phyloP scores from a whole-genome alignment of 805 yeast species.

The Teunomyces barrocoloradensis region DNA sequence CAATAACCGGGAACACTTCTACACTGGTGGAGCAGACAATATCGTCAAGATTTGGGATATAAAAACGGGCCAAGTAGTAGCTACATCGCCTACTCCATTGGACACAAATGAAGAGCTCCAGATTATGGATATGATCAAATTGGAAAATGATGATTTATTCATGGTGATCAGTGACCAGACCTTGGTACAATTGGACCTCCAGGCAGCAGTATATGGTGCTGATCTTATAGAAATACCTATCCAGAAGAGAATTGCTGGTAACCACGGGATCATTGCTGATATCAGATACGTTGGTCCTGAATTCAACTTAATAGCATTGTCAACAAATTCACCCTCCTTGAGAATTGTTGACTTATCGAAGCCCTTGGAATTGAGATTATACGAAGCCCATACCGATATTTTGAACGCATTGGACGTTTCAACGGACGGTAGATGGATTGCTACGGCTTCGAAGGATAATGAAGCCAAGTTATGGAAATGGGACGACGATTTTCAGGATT shows the following conservation, averaged over 20 bases:
- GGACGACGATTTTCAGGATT: slow-evolving; percentile 39
- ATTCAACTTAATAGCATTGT: slow-evolving; percentile 63
- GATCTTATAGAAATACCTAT: slow-evolving; percentile 35
- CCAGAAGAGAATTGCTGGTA: slow-evolving; percentile 71
- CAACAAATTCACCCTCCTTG: slow-evolving; percentile 90
- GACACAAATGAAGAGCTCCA: slow-evolving; percentile 70
- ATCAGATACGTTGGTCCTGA: slow-evolving; percentile 72
- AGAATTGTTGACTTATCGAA: slow-evolving; percentile 65
- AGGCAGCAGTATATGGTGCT: slow-evolving; percentile 7
- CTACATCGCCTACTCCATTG: slow-evolving; percentile 46
- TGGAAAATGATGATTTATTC: slow-evolving; percentile 37
- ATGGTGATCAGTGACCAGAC: slow-evolving; percentile 84
- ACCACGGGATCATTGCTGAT: slow-evolving; percentile 94
- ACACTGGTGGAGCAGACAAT: slow-evolving; percentile 78
- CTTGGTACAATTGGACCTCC: slow-evolving; percentile 46
- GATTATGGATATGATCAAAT: slow-evolving; percentile 55
- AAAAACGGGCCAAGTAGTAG: slow-evolving; percentile 45
- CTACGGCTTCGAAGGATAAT: slow-evolving; percentile 87
- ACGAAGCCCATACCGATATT: slow-evolving; percentile 83
- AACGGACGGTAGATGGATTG: slow-evolving; percentile 82
- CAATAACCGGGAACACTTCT: slow-evolving; percentile 38
- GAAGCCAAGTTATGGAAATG: slow-evolving; percentile 82
- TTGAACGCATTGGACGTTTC: slow-evolving; percentile 78
- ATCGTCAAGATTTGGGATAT: slow-evolving; percentile 64
- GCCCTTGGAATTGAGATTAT: slow-evolving; percentile 60